A percentile compares a stretch with the other conserved stretches of the same genome.
Conservation (phyloP, 2,329 filamentous ascomycete genomes). For the Diaporthe helianthi region DNA sequence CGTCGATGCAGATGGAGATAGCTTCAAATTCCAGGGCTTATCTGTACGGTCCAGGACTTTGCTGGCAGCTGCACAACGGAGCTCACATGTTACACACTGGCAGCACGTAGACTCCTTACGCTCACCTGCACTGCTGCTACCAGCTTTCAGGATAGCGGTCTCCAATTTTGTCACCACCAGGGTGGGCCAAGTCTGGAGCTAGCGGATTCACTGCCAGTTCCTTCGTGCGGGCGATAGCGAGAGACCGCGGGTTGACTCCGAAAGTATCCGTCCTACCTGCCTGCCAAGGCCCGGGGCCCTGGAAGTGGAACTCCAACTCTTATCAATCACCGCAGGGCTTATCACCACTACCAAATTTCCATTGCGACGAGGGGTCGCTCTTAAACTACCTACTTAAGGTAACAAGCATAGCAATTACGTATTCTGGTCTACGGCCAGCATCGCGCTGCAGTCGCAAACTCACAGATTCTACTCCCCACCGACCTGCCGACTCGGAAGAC, state of each 20-base stretch:
- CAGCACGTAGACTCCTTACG: too few species aligned
- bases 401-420: not conserved
- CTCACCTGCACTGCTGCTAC: not conserved
- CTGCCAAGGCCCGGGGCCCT: conserved; percentile 7
- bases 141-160: conserved; percentile 3
- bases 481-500: not conserved
- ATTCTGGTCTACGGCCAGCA: not conserved
- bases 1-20: conserved; percentile 23
- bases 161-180: not conserved
- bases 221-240: not conserved
- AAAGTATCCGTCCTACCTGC: conserved; percentile 21
- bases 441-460: not conserved
- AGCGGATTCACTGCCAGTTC: not conserved
- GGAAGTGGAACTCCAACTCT: not conserved
- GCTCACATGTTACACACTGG: conserved; percentile 16
- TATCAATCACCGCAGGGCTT: conserved; percentile 7
- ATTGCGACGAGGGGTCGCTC: conserved; percentile 22
- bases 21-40: conserved; percentile 22
- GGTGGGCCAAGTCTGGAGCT: not conserved
- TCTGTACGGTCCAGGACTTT: conserved; percentile 4
- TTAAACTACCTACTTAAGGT: too few species aligned
- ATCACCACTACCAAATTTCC: conserved; percentile 27
- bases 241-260: not conserved
- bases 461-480: not conserved
- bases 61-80: conserved; percentile 15